phyloP scores from a whole-genome alignment of 768 basidiomycete species.

The Pleurotus ostreatus region DNA sequence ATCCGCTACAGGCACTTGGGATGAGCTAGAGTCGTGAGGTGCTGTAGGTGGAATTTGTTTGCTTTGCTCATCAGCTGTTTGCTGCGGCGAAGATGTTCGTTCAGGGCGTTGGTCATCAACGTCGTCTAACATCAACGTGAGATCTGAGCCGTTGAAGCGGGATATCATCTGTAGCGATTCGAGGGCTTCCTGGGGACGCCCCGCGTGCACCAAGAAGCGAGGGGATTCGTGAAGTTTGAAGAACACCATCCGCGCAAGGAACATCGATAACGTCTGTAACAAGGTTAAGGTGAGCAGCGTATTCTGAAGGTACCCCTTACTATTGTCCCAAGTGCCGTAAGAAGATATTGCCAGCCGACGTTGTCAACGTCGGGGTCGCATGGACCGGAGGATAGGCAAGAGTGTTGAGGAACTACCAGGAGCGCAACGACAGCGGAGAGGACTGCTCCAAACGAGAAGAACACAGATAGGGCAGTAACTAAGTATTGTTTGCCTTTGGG shows the following conservation, averaged over 20 bases:
- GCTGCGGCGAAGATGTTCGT: not conserved
- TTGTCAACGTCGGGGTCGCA: slow-evolving; percentile 74
- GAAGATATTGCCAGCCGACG: slow-evolving; percentile 85
- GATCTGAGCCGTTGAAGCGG: slow-evolving; percentile 74
- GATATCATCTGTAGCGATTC: slow-evolving; percentile 82
- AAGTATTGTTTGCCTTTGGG: slow-evolving; percentile 90
- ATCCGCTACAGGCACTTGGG: slow-evolving; percentile 18
- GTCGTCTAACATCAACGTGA: slow-evolving; percentile 67
- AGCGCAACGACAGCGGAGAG: slow-evolving; percentile 79
- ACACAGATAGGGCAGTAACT: slow-evolving; percentile 88
- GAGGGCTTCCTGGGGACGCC: slow-evolving; percentile 80
- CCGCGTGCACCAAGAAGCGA: slow-evolving; percentile 86
- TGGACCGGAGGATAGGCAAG: slow-evolving; percentile 44
- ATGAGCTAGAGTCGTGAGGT: not conserved
- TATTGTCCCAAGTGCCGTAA: slow-evolving; percentile 72
- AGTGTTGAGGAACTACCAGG: slow-evolving; percentile 70
- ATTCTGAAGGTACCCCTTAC: slow-evolving; percentile 44
- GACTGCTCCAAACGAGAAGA: slow-evolving; percentile 93
- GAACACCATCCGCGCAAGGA: slow-evolving; percentile 79
- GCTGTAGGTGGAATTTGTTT: not conserved
- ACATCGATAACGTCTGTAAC: slow-evolving; percentile 80
- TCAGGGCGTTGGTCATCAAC: slow-evolving; percentile 46
- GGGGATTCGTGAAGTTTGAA: slow-evolving; percentile 95
- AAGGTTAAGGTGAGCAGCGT: slow-evolving; percentile 7
- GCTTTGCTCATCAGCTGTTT: not conserved